Evolutionary conservation across 257 asterid species (phyloP), one percentile per base, ranked within the genome.

Genomic region (Gentiana macrophylla): DNA sequence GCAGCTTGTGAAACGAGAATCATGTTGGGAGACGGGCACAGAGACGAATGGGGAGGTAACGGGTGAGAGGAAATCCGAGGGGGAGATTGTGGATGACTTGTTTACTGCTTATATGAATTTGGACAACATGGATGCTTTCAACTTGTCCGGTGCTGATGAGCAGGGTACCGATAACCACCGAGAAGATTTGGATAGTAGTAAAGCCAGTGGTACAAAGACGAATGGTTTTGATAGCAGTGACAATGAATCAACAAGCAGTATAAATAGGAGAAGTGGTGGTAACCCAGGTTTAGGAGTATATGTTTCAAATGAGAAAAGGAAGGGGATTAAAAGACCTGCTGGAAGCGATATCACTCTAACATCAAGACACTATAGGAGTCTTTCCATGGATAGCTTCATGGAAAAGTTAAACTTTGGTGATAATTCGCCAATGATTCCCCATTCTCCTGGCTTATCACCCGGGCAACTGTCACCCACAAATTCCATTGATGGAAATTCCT

Each of bases 381-480:
- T 84, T 52, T 91, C 98, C 0, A 79, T 91, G 95, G 98, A 91
- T 64, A 91, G 94, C 60, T 84, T 88, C 63, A 77, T 91, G 78
- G 97, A 80, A 15, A 84, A 81, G 65, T 55, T 84, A 32, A 78
- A 78, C 68, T 84, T 84, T 51, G 72, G 67, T 1, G 95, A 90
- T 6, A 96, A 86, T 62, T 79, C 84, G 2, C 90, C 82, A 36
- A 79, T 77, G 68, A 52, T 86, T 77, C 85, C 82, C 47, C 86
- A 91, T 2, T 80, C 96, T 41, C 80, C 83, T 11, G 90, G 90
- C 53, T 41, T 41, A 41, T 79, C 71, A 49, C 79, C 84, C 0
- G 88, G 84, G n/a, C 79, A 75, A 56, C 72, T 71, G 58, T 75
- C 87, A 6, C 83, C 81, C 0, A 69, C 71, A 57, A 68, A 63